Evolutionary conservation across 768 basidiomycete species (phyloP), one percentile per base, ranked within the genome.

Genomic region (Pisolithus orientalis): DNA sequence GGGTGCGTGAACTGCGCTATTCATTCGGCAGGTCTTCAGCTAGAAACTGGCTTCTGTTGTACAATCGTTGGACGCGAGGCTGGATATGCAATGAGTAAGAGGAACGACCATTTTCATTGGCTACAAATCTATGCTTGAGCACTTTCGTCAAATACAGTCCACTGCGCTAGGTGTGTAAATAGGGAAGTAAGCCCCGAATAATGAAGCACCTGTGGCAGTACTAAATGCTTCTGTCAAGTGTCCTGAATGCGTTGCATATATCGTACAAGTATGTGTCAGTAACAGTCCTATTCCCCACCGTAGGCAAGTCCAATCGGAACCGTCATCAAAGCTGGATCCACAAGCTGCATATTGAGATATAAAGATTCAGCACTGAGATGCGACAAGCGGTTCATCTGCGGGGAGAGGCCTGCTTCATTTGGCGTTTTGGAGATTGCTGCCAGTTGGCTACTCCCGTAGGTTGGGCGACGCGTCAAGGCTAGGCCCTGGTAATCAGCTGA

Each of bases 1-100:
- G 63, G 78, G 80, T 39, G 80, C 70, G 66, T 80, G 70, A 65
- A 31, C 25, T 27, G 14, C 32, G 29, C 4, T 13, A 2, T 34
- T 34, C 34, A 13, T 5, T 34, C 14, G 13, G 34, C 34, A 34
- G 13, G 34, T 34, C 34, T 13, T 34, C 34, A 13, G 34, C 34
- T 34, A 34, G 34, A 34, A 34, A 34, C 34, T 13, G 4, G 34
- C 34, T 34, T 5, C 28, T 29, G 28, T 7, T 29, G 28, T 34
- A 34, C 34, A 34, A 34, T 13, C 34, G 34, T 34, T 11, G 34
- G 11, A 11, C 13, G 11, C 34, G 11, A 34, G 34, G 34, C 11
- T 14, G 34, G 5, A 1, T 34, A 5, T 34, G 14, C 13, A 34
- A 34, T 34, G 14, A 34, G 14, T 34, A 13, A 11, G 32, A 34